phyloP scores from a whole-genome alignment of 495 filamentous ascomycete genomes.

The Tuber indicum region DNA sequence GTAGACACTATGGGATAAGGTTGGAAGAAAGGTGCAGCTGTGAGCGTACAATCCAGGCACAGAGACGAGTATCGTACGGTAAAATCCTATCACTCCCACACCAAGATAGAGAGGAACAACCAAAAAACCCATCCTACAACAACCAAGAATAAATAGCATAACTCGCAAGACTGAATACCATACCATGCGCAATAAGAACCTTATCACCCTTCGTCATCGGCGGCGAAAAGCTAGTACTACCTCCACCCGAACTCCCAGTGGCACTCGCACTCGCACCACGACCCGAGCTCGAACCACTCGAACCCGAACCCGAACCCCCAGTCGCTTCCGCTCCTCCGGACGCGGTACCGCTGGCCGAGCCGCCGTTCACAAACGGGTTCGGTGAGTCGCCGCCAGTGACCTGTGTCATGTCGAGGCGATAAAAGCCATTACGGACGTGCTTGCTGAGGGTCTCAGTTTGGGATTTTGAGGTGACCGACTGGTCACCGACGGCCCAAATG shows the following conservation, averaged over 20 bases:
- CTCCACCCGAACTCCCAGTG: neutral
- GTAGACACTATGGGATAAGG: neutral
- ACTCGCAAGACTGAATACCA: constrained; percentile 25
- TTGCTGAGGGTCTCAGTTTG: constrained; percentile 43
- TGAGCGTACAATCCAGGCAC: neutral
- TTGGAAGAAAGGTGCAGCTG: neutral
- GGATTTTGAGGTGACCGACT: constrained; percentile 50
- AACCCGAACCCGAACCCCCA: constrained; percentile 5
- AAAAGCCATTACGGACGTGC: constrained; percentile 54
- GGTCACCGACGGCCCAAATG: constrained; percentile 61
- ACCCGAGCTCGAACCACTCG: too few species aligned
- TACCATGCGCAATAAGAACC: constrained; percentile 41
- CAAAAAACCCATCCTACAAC: neutral
- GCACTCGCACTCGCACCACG: too few species aligned
- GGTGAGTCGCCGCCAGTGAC: constrained; percentile 51
- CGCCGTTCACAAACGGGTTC: constrained; percentile 55
- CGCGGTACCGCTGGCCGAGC: constrained; percentile 14
- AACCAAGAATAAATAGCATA: constrained; percentile 21
- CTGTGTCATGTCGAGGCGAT: constrained; percentile 52
- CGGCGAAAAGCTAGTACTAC: constrained; percentile 6
- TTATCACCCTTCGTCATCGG: constrained; percentile 36
- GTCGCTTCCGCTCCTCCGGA: constrained; percentile 32
- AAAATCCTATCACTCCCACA: neutral
- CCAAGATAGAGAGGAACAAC: neutral
- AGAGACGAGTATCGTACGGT: neutral